Conservation (phyloP, 257 asterid species). For the Nemophila menziesii region DNA sequence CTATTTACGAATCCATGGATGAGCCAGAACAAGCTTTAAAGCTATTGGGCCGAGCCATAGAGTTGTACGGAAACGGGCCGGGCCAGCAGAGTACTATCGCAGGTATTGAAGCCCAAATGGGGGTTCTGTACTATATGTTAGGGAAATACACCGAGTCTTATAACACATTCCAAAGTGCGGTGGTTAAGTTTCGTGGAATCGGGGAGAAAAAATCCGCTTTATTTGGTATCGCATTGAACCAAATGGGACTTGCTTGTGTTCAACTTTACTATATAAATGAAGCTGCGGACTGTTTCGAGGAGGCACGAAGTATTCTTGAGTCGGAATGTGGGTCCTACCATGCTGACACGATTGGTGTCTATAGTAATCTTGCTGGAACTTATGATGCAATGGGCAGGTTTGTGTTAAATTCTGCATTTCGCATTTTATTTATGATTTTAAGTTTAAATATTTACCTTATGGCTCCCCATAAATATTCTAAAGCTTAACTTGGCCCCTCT, state of each 20-base stretch:
- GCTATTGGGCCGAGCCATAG: conserved; percentile 35
- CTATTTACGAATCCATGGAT: conserved; percentile 40
- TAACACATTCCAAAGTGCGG: conserved; percentile 27
- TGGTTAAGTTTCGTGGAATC: conserved; percentile 23
- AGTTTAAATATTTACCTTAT: too few relatives aligned
- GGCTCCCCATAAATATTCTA: too few relatives aligned
- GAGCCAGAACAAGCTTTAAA: conserved; percentile 33
- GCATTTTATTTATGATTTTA: too few relatives aligned
- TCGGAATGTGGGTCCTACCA: conserved; percentile 43
- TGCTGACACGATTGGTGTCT: conserved; percentile 50
- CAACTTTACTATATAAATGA: conserved; percentile 42
- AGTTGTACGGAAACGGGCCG: conserved; percentile 31
- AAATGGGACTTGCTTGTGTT: conserved; percentile 53
- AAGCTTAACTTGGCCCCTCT: too few relatives aligned
- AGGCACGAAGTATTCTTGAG: conserved; percentile 40
- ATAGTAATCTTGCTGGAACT: conserved; percentile 62
- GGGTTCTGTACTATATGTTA: conserved; percentile 41
- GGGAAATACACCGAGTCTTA: conserved; percentile 47
- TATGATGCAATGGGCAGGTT: conserved; percentile 38
- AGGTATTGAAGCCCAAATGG: conserved; percentile 56
- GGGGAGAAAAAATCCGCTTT: conserved; percentile 52
- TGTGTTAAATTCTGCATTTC: not conserved
- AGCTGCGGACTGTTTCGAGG: conserved; percentile 51
- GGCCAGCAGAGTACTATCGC: conserved; percentile 43
- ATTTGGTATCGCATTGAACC: conserved; percentile 50